Base-by-base conservation (phyloP, 805 yeast genomes). In the Wickerhamiella occidentalis region DNA sequence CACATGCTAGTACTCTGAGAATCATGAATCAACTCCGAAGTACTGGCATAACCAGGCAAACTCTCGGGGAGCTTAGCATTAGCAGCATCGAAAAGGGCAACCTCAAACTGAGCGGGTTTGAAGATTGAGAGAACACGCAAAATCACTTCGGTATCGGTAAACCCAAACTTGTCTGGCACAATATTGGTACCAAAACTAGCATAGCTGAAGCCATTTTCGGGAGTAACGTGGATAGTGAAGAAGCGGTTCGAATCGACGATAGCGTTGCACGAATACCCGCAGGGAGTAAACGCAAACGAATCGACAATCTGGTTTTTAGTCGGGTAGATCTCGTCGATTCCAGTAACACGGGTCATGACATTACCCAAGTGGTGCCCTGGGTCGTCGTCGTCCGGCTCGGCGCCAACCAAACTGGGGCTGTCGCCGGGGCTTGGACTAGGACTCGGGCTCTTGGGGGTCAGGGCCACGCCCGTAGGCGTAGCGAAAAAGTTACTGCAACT, bases 121-220 rank as follows among this genome's bases (percentile, higher is more conserved):
- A 90, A 81, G 25, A 82, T 73, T 3, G 66, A 59, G 55, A 87
- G 69, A 2, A 87, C 81, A 36, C 74, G 75, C 38, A 66, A 56
- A 53, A 85, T 64, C 8, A 85, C 78, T n/a, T 73, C 74, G 28
- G 72, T 61, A 57, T 80, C 76, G 54, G 71, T 64, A 53, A 57
- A 56, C 40, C 58, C 71, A 54, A 48, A 69, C 51, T 65, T 54
- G 45, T 55, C 57, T 9, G 76, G 68, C 6, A 82, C 80, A 37
- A 79, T 85, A 64, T 85, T 90, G 18, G 96, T 79, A 64, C 92
- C 97, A 64, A 92, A 92, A 8, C 95, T 84, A 3, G 97, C 97
- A 65, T 90, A 90, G 4, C 96, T 85, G 86, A 94, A 90, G 33
- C 90, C 95, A 19, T 71, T 63, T 63, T 92, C 97, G 0, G 97